Evolutionary conservation across 371 early-diverging fungal genomes (phyloP).

Genomic region (Apophysomyces ossiformis): DNA sequence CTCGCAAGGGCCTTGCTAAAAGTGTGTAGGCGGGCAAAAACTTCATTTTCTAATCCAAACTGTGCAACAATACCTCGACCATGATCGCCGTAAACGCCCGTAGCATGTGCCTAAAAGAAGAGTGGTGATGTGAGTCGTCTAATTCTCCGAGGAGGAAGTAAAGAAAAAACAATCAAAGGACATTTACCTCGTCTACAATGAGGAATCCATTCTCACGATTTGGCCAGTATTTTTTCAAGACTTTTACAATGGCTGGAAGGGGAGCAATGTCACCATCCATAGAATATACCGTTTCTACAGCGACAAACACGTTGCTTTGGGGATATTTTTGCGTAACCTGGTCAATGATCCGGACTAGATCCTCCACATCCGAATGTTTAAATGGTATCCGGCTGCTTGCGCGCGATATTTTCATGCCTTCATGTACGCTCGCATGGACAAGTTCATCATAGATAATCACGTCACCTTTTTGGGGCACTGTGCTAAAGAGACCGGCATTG

Average conservation of each 20-base stretch:
- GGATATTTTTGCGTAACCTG: conserved; percentile 18
- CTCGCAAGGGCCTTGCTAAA: conserved; percentile 86
- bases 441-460: conserved; percentile 74
- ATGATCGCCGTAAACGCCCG: conserved; percentile 73
- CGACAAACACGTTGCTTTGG: conserved; percentile 66
- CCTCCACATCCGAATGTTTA: conserved; percentile 73
- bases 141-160: neutral
- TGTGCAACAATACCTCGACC: conserved; percentile 75
- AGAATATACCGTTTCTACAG: conserved; percentile 80
- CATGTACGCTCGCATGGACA: conserved; percentile 85
- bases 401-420: conserved; percentile 72
- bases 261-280: conserved; percentile 90
- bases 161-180: neutral
- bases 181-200: conserved; percentile 67
- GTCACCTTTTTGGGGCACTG: conserved; percentile 71
- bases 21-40: conserved; percentile 82
- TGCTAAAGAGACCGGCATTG: conserved; percentile 72
- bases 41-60: conserved; percentile 62
- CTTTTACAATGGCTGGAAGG: conserved; percentile 60
- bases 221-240: conserved; percentile 51
- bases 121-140: neutral
- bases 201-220: conserved; percentile 56
- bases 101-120: conserved; percentile 74
- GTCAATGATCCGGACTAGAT: conserved; percentile 46
- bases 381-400: conserved; percentile 57